Base-by-base conservation (phyloP, 129 eudicot genomes). In the Helianthus tuberosus region DNA sequence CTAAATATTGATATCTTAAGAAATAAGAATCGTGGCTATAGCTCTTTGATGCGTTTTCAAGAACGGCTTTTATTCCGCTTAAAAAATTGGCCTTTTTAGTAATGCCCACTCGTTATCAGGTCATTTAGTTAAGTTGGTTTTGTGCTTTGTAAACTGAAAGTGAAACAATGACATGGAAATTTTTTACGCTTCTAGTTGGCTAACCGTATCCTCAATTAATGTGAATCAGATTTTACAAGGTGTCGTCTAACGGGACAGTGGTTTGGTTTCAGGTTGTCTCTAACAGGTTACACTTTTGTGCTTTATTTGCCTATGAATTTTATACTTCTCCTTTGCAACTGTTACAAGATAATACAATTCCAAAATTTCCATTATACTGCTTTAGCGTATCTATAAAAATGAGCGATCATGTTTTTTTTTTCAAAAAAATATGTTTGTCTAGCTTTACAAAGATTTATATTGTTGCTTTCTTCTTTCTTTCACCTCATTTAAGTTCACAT, bases 211-310 rank as follows among this genome's bases (percentile, higher is more conserved):
- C 49, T 64, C 52, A 46, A 60, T 48, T n/a, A n/a, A n/a, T n/a
- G 66, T 85, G 82, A 72, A 77, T 82, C 86, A 93, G 98, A 85
- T 93, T 78, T 75, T 93, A 93, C 84, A 90, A 90, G 83, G 96
- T 90, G 73, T 92, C 83, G 32, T 85, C 84, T 74, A 93, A 93
- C 61, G 93, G 66, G 82, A 93, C 92, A 5, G 83, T 90, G 85
- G 82, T 93, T 64, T 90, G 96, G 98, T 93, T 93, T 93, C 98
- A 93, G 96, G 98, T 93, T 93, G 89, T 96, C 92, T 83, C 85
- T 83, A 84, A 77, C 91, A 88, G 96, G 93, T 90, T 72, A 83
- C 86, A 67, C 77, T 77, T 66, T 80, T 16, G 55, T 81, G 62
- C 77, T 76, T 68, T 35, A 53, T 84, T 69, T 75, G 43, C 64